Percentiles rank a stretch among this genome's conserved stretches.
phyloP scores from a whole-genome alignment of 139 green algal species.

The Coelastrella sp. region DNA sequence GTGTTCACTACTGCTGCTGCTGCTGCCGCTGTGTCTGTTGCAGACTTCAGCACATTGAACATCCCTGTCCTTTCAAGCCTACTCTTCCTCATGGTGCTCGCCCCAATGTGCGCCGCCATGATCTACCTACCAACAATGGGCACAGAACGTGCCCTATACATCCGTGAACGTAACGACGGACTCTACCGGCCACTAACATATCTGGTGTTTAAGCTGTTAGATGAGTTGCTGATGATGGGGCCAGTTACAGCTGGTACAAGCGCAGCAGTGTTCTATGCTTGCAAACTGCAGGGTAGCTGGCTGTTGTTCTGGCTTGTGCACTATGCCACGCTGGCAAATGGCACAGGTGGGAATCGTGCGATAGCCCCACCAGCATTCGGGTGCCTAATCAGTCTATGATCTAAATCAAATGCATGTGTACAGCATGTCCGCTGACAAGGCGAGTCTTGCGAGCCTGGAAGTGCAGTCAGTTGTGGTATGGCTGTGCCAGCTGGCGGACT shows the following conservation, averaged over 20 bases:
- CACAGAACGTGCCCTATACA: constrained; percentile 10
- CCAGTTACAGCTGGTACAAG: constrained; percentile 25
- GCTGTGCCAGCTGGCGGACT: no score
- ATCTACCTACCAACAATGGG: constrained; percentile 28
- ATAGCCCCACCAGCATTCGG: no score
- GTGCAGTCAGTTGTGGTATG: no score
- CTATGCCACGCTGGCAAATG: constrained; percentile 69
- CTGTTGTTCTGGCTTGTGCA: constrained; percentile 76
- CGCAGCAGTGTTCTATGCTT: constrained; percentile 69
- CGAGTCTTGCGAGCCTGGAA: no score
- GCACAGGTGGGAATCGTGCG: constrained; percentile 55
- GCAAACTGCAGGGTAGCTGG: constrained; percentile 71
- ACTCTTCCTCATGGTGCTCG: constrained; percentile 33
- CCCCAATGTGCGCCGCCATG: constrained; percentile 19
- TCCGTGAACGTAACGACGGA: constrained; percentile 61
- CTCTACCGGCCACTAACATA: constrained; percentile 58
- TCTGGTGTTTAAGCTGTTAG: constrained; percentile 64
- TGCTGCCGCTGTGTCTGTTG: constrained; percentile 57
- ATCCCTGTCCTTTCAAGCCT: constrained; percentile 36
- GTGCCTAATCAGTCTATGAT: no score
- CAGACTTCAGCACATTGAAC: constrained; percentile 37
- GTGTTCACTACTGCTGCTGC: neutral
- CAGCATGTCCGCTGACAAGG: no score
- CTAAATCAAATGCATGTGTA: no score
- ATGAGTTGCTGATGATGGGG: constrained; percentile 63